These are phyloP conservation scores for Trichoderma parareesei DNA, from an alignment of 495 filamentous ascomycete genomes.

Conservation along the genomic window DNA sequence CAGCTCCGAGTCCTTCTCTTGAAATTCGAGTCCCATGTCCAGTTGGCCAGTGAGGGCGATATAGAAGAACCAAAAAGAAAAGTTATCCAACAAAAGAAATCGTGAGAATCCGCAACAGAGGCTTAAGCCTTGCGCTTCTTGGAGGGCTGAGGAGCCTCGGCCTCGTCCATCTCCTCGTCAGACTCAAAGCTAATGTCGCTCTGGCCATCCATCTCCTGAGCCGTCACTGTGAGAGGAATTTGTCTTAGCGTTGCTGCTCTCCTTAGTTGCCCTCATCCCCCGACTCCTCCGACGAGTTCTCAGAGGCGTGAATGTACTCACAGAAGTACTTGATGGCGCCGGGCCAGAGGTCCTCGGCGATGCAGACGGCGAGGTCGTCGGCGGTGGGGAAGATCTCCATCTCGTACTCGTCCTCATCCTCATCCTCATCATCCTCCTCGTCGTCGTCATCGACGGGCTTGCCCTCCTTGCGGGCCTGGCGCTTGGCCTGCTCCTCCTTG, in stretches of 20 bases:
- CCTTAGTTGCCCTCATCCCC: neutral
- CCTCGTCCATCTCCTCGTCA: conserved; percentile 31
- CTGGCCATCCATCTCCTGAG: conserved; percentile 50
- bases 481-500: conserved; percentile 50
- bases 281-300: neutral
- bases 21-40: neutral
- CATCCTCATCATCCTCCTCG: conserved; percentile 45
- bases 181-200: conserved; percentile 56
- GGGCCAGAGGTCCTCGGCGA: conserved; percentile 83
- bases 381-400: conserved; percentile 75
- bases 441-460: conserved; percentile 46
- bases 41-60: neutral
- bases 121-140: conserved; percentile 38
- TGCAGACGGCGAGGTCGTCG: conserved; percentile 66
- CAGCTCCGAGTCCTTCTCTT: neutral
- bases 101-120: neutral
- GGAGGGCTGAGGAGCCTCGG: conserved; percentile 33
- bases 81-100: neutral
- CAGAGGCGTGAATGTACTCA: conserved; percentile 39
- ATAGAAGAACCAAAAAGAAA: neutral
- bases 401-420: conserved; percentile 45
- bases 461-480: conserved; percentile 45
- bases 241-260: conserved; percentile 12
- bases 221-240: conserved; percentile 39
- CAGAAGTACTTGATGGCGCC: conserved; percentile 84